Conservation (phyloP, 1,284 basidiomycete species). For the Schizopora paradoxa region DNA sequence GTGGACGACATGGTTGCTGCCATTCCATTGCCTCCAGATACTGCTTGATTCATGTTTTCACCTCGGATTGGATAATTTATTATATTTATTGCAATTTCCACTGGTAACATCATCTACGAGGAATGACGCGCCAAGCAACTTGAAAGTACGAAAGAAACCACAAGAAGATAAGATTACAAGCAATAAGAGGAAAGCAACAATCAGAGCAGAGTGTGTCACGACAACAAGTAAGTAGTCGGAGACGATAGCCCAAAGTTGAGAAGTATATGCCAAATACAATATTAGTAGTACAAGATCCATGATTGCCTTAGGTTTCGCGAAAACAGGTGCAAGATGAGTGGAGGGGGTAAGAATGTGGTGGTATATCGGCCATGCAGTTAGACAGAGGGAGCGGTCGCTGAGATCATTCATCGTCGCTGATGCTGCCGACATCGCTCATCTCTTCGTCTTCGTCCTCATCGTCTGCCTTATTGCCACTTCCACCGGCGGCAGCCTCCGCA, state of each 20-base stretch:
- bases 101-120: background rate
- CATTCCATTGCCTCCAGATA: slow-evolving; percentile 23
- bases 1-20: slow-evolving; percentile 61
- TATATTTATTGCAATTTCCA: slow-evolving; percentile 13
- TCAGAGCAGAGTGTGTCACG: too few species aligned
- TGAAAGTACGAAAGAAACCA: background rate
- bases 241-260: background rate
- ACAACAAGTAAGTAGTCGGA: background rate
- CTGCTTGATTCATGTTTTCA: slow-evolving; percentile 12
- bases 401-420: slow-evolving; percentile 62
- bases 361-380: slow-evolving; percentile 16
- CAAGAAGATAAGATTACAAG: background rate
- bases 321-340: slow-evolving; percentile 2
- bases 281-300: slow-evolving; percentile 4
- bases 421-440: slow-evolving; percentile 90
- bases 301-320: slow-evolving; percentile 1
- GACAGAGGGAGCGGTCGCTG: slow-evolving; percentile 7
- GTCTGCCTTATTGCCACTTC: slow-evolving; percentile 47
- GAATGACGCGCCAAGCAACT: background rate
- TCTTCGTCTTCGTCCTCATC: slow-evolving; percentile 77
- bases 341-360: slow-evolving; percentile 21
- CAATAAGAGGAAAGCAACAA: too few species aligned
- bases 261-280: background rate
- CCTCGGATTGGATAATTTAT: too few species aligned
- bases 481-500: slow-evolving; percentile 57